Evolutionary conservation across 331 rosid species (phyloP).

Genomic region (Malus hybrid): DNA sequence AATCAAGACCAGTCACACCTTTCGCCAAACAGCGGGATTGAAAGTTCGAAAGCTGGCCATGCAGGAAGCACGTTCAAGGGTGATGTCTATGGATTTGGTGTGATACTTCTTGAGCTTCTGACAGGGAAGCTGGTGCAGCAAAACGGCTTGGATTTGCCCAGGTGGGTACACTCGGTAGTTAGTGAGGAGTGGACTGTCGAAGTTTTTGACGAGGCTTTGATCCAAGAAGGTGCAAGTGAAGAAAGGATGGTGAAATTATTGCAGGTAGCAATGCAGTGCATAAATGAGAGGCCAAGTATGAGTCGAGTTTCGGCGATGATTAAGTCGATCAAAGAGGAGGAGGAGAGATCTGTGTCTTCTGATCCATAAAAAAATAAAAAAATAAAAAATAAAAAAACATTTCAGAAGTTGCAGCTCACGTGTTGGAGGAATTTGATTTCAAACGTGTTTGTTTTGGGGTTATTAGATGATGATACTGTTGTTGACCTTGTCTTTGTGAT

Average conservation of each 20-base stretch:
- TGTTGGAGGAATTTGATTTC: neutral
- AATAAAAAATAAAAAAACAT: neutral
- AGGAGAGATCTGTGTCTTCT: conserved; percentile 42
- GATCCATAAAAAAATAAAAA: conserved; percentile 20
- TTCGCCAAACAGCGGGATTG: conserved; percentile 9
- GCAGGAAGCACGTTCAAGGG: conserved; percentile 31
- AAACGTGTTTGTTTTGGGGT: neutral
- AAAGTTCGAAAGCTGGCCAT: conserved; percentile 5
- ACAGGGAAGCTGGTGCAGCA: conserved; percentile 59
- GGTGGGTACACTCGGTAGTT: conserved; percentile 55
- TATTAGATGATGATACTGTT: neutral
- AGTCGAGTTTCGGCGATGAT: conserved; percentile 37
- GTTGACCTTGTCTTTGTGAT: neutral
- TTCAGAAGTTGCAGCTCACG: neutral
- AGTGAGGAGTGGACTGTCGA: conserved; percentile 64
- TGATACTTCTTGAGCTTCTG: conserved; percentile 60
- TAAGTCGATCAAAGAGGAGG: conserved; percentile 42
- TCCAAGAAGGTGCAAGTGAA: conserved; percentile 51
- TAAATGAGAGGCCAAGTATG: conserved; percentile 45
- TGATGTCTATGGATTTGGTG: conserved; percentile 57
- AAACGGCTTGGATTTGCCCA: conserved; percentile 48
- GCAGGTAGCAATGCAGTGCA: conserved; percentile 53
- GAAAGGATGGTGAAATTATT: conserved; percentile 65
- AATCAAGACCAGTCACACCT: conserved; percentile 18
- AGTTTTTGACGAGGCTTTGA: conserved; percentile 45